phyloP scores from a whole-genome alignment of 352 stramenopile species.

The Pilasporangium apinafurcum region DNA sequence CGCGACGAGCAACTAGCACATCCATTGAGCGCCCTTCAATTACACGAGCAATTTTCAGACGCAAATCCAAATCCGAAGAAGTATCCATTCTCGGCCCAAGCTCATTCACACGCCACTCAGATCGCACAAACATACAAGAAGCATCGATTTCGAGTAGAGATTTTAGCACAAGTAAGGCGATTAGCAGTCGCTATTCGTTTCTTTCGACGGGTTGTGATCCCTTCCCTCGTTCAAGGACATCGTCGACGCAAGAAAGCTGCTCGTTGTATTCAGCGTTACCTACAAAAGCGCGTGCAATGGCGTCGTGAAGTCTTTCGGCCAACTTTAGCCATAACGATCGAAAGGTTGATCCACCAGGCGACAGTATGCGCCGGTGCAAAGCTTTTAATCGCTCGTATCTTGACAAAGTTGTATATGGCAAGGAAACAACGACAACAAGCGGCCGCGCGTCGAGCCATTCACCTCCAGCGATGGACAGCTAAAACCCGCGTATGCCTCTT shows the following conservation, averaged over 20 bases:
- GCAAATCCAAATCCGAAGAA: neutral
- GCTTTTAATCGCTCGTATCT: conserved; percentile 4
- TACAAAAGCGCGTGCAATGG: conserved; percentile 16
- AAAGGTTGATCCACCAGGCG: conserved; percentile 3
- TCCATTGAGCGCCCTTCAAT: conserved; percentile 16
- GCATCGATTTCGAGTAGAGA: conserved; percentile 16
- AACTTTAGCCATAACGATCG: conserved; percentile 9
- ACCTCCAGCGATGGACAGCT: conserved; percentile 23
- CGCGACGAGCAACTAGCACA: conserved; percentile 35
- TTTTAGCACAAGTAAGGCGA: conserved; percentile 11
- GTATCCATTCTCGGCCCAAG: conserved; percentile 36
- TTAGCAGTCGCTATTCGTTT: conserved; percentile 24
- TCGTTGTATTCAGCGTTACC: conserved; percentile 19
- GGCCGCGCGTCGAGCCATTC: conserved; percentile 6
- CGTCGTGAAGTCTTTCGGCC: conserved; percentile 6
- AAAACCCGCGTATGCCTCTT: conserved; percentile 43
- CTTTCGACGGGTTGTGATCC: conserved; percentile 19
- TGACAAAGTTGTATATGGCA: conserved; percentile 9
- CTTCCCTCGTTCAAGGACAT: conserved; percentile 16
- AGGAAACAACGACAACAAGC: conserved; percentile 5
- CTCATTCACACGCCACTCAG: conserved; percentile 13
- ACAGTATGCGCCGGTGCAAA: conserved; percentile 2
- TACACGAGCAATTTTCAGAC: neutral
- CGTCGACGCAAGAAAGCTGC: conserved; percentile 17
- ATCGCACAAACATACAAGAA: conserved; percentile 16